Evolutionary conservation across 495 filamentous ascomycete species (phyloP), one percentile per base, ranked within the genome.

Genomic region (Platismatia glauca): DNA sequence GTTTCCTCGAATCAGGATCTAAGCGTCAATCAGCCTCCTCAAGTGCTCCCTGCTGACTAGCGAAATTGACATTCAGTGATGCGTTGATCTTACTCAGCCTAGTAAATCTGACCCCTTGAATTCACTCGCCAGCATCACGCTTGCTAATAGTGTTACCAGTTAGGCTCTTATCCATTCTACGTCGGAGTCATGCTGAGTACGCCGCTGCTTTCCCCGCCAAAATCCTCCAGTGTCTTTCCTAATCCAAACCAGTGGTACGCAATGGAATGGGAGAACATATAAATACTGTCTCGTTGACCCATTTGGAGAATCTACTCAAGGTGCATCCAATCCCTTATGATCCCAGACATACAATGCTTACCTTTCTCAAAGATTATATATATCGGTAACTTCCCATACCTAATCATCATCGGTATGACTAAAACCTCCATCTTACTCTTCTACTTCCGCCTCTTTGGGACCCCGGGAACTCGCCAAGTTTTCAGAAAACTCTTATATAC

Each of bases 371-470:
- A 61, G 48, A 33, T 29, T 0, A 12, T 61, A 3, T 61, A 61
- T 33, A 35, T 22, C 20, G 52, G 46, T 35, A 27, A 55, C 34
- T 39, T 61, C 22, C 39, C 20, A 7, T 61, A 61, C 35, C 59
- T 52, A n/a, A 1, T 55, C 37, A 50, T 29, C 12, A 33, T 61
- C 44, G 55, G 44, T 5, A 55, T 39, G 9, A 61, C 52, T 3
- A 61, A 55, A 55, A 55, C 27, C 34, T 61, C 59, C 22, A 55
- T 61, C 22, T 48, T 61, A 1, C 33, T 61, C 27, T 61, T 61
- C 59, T 61, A 61, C 22, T 22, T 39, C 38, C 59, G 59, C 16
- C 59, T 61, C 24, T 61, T 61, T 9, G 59, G 46, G n/a, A 52
- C 48, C 4, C 59, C 52, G 4, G 59, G 59, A 33, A 38, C 48